A percentile compares a stretch with the other conserved stretches of the same genome.
Conservation (phyloP, 352 stramenopile genomes). For the Globisporangium camurandrum region DNA sequence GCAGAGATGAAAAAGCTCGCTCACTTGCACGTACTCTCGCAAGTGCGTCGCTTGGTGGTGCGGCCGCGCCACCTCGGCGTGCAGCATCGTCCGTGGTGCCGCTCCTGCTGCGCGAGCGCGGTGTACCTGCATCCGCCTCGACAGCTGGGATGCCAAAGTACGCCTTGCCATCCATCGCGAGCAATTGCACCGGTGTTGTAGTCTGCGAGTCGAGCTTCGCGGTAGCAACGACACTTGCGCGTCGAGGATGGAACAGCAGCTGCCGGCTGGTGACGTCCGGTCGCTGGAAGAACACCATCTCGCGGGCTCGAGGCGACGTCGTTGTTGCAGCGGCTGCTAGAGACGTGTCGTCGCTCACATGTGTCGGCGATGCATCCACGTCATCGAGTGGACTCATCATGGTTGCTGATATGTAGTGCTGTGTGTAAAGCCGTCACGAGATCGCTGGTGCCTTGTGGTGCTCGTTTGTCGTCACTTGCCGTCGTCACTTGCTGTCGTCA, state of each 20-base stretch:
- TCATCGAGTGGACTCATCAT: constrained; percentile 34
- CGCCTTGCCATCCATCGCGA: constrained; percentile 32
- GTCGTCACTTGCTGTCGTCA: no score
- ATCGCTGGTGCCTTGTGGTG: not conserved
- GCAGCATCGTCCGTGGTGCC: not conserved
- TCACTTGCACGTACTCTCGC: constrained; percentile 16
- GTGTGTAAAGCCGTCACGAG: not conserved
- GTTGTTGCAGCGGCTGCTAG: not conserved
- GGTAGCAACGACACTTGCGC: not conserved
- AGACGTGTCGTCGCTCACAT: not conserved
- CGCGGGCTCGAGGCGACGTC: not conserved
- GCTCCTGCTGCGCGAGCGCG: not conserved
- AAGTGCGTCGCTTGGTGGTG: constrained; percentile 7
- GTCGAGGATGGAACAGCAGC: constrained; percentile 11
- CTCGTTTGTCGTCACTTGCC: no score
- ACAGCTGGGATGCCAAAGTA: constrained; percentile 30
- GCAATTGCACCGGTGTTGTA: constrained; percentile 32
- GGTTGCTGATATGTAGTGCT: not conserved
- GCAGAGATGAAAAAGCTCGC: no score
- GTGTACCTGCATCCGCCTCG: not conserved
- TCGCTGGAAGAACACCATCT: constrained; percentile 39
- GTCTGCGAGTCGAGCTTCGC: not conserved
- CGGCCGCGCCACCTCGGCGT: not conserved
- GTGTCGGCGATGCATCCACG: constrained; percentile 13
- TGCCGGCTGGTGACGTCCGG: constrained; percentile 34